Conservation (phyloP, 495 filamentous ascomycete genomes). For the Xylaria intraflava region DNA sequence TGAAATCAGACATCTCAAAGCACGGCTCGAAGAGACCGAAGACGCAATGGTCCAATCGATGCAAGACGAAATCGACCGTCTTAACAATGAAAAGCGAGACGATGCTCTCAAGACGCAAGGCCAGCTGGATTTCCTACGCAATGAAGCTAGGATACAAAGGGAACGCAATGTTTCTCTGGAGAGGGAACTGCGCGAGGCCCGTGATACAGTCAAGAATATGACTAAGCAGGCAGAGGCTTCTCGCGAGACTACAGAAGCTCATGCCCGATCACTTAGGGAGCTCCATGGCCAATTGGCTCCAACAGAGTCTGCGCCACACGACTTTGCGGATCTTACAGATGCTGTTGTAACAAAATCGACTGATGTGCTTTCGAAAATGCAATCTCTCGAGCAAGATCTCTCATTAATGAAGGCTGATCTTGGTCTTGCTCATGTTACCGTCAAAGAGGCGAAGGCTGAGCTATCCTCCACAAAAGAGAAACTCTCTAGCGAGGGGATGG, state of each 20-base stretch:
- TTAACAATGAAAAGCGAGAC: slow-evolving; percentile 50
- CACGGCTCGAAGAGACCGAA: slow-evolving; percentile 76
- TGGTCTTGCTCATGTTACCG: slow-evolving; percentile 30
- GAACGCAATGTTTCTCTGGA: slow-evolving; percentile 49
- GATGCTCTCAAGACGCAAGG: slow-evolving; percentile 51
- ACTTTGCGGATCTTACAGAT: slow-evolving; percentile 54
- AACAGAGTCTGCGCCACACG: slow-evolving; percentile 47
- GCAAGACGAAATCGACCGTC: slow-evolving; percentile 59
- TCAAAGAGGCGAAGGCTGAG: slow-evolving; percentile 34
- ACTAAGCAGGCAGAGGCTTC: slow-evolving; percentile 45
- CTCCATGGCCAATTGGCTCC: slow-evolving; percentile 57
- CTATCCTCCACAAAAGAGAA: slow-evolving; percentile 41
- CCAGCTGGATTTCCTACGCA: slow-evolving; percentile 49
- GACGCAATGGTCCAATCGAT: slow-evolving; percentile 82
- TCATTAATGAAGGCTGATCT: slow-evolving; percentile 40
- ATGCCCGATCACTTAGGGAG: slow-evolving; percentile 52
- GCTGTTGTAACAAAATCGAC: slow-evolving; percentile 56
- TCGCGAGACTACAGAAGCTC: slow-evolving; percentile 40
- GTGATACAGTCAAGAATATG: slow-evolving; percentile 45
- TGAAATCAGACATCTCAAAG: slow-evolving; percentile 67
- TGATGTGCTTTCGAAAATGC: slow-evolving; percentile 43
- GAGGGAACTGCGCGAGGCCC: slow-evolving; percentile 44
- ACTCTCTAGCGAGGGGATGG: slow-evolving; percentile 38
- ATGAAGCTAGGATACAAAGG: slow-evolving; percentile 48
- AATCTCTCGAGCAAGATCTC: slow-evolving; percentile 38